Conservation (phyloP, 306 rosid genomes). For the Canavalia ensiformis region DNA sequence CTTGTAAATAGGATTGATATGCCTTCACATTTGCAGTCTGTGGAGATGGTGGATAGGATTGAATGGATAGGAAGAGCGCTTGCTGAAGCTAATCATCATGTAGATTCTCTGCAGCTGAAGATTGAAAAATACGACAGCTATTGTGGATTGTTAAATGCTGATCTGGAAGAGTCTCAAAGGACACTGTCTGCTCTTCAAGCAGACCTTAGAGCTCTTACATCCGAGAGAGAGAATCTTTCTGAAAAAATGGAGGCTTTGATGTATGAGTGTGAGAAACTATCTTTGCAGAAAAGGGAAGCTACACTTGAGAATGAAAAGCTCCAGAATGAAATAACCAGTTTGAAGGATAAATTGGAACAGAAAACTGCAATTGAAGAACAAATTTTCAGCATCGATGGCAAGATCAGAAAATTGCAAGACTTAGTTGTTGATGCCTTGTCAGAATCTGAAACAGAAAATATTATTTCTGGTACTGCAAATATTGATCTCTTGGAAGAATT, state of each 20-base stretch:
- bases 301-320: slow-evolving; percentile 73
- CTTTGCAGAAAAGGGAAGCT: slow-evolving; percentile 55
- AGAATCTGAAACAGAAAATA: slow-evolving; percentile 55
- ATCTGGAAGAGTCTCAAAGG: slow-evolving; percentile 77
- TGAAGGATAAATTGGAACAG: slow-evolving; percentile 66
- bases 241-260: slow-evolving; percentile 64
- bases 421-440: slow-evolving; percentile 69
- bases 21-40: slow-evolving; percentile 81
- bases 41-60: slow-evolving; percentile 84
- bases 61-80: slow-evolving; percentile 84
- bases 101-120: slow-evolving; percentile 76
- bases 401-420: slow-evolving; percentile 67
- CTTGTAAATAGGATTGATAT: slow-evolving; percentile 81
- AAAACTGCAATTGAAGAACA: slow-evolving; percentile 59
- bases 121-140: slow-evolving; percentile 74
- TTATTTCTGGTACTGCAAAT: slow-evolving; percentile 62
- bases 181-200: slow-evolving; percentile 68
- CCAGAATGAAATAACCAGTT: slow-evolving; percentile 59
- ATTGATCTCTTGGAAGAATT: slow-evolving; percentile 74
- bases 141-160: slow-evolving; percentile 73
- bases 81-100: slow-evolving; percentile 71
- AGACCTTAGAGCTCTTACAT: slow-evolving; percentile 60
- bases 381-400: slow-evolving; percentile 57
- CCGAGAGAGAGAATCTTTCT: slow-evolving; percentile 71
- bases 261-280: slow-evolving; percentile 64